These are phyloP conservation scores for Aspergillus sp. DNA, from an alignment of 2,329 filamentous ascomycete species.

Conservation along the genomic window DNA sequence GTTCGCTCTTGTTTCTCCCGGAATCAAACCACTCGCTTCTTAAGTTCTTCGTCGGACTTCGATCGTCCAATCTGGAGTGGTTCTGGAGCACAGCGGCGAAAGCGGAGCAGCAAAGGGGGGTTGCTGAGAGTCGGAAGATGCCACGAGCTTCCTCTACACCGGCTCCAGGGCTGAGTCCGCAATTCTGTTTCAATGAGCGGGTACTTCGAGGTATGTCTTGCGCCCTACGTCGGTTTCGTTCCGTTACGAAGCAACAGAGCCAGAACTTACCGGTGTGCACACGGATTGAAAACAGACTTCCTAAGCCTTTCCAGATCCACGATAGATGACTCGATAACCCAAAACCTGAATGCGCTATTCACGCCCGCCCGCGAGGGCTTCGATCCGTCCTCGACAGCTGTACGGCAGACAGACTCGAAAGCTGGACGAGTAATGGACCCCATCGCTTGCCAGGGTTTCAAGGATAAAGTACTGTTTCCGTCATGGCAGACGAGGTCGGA, in stretches of 20 bases:
- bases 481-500: conserved; percentile 83
- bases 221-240: background rate
- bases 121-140: conserved; percentile 34
- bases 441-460: conserved; percentile 68
- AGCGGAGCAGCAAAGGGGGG: conserved; percentile 24
- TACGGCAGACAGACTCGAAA: conserved; percentile 55
- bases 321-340: conserved; percentile 90
- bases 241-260: background rate
- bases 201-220: conserved; percentile 62
- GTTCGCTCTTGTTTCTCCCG: background rate
- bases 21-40: background rate
- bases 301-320: conserved; percentile 78
- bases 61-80: conserved; percentile 40
- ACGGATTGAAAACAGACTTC: conserved; percentile 64
- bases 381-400: conserved; percentile 74
- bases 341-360: conserved; percentile 86
- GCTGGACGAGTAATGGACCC: conserved; percentile 57
- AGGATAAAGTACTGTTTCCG: conserved; percentile 76
- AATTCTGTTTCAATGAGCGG: conserved; percentile 74
- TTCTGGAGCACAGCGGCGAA: conserved; percentile 34
- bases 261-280: conserved; percentile 13
- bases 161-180: conserved; percentile 62
- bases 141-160: conserved; percentile 38
- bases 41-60: background rate
- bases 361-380: conserved; percentile 72